These are phyloP conservation scores for Parvularia atlantis DNA, from an alignment of 78 protist species.

Conservation along the genomic window DNA sequence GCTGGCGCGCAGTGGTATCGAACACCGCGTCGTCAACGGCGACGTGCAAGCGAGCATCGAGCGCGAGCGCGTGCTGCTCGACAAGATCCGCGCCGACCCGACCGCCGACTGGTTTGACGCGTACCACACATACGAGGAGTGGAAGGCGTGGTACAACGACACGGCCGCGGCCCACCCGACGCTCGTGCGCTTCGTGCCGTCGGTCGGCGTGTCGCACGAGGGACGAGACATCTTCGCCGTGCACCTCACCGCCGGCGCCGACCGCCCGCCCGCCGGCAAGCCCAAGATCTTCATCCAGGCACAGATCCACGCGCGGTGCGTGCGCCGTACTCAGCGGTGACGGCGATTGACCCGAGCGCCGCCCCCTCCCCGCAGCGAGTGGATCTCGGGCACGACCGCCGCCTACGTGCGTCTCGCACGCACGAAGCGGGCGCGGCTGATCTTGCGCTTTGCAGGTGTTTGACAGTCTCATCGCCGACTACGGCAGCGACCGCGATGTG, in stretches of 20 bases:
- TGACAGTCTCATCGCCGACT: too few relatives aligned
- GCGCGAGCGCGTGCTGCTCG: too few relatives aligned
- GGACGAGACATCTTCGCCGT: neutral
- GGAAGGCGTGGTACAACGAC: neutral
- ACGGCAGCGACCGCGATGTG: too few relatives aligned
- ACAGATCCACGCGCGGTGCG: constrained; percentile 27
- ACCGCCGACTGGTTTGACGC: neutral
- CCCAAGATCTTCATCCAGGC: neutral
- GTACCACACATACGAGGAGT: neutral
- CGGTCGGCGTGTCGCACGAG: neutral
- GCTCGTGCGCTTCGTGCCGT: neutral
- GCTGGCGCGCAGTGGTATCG: too few relatives aligned
- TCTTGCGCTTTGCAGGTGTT: too few relatives aligned
- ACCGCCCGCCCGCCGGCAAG: neutral
- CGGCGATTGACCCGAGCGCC: too few relatives aligned
- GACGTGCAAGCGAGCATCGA: too few relatives aligned
- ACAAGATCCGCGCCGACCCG: too few relatives aligned
- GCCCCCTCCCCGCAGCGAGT: too few relatives aligned
- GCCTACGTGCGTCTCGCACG: constrained; percentile 1
- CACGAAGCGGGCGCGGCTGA: too few relatives aligned
- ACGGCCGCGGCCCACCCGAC: neutral
- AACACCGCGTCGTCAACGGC: too few relatives aligned
- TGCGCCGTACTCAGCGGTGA: too few relatives aligned
- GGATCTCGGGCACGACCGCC: neutral
- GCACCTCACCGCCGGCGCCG: neutral